phyloP scores from a whole-genome alignment of 768 basidiomycete genomes.

The Lentinula raphanica region DNA sequence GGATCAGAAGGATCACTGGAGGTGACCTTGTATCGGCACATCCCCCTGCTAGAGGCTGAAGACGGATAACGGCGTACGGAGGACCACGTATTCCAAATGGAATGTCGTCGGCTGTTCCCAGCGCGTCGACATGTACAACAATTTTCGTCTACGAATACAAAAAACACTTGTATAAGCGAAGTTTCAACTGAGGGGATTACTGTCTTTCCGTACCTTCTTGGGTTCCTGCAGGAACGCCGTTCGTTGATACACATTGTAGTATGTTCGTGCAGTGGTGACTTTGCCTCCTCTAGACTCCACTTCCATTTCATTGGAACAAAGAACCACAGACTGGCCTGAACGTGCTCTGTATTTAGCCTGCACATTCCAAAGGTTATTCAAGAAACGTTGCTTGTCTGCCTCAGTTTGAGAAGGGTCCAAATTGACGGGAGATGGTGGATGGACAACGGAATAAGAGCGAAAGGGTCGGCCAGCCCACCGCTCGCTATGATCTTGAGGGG shows the following conservation, averaged over 20 bases:
- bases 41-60: slow-evolving; percentile 79
- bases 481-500: slow-evolving; percentile 77
- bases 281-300: slow-evolving; percentile 64
- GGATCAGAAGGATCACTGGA: slow-evolving; percentile 73
- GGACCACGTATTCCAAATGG: slow-evolving; percentile 66
- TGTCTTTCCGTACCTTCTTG: slow-evolving; percentile 55
- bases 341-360: slow-evolving; percentile 79
- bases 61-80: slow-evolving; percentile 74
- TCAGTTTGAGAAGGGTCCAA: slow-evolving; percentile 62
- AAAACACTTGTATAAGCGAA: slow-evolving; percentile 3
- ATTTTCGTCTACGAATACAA: slow-evolving; percentile 66
- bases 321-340: slow-evolving; percentile 65
- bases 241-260: slow-evolving; percentile 84
- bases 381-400: slow-evolving; percentile 72
- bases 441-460: slow-evolving; percentile 72
- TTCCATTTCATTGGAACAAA: slow-evolving; percentile 68
- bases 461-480: slow-evolving; percentile 87
- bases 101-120: slow-evolving; percentile 70
- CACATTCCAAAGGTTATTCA: slow-evolving; percentile 85
- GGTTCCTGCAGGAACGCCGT: slow-evolving; percentile 72
- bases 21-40: slow-evolving; percentile 73
- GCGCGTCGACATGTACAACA: slow-evolving; percentile 78
- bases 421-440: slow-evolving; percentile 63
- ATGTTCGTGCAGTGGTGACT: slow-evolving; percentile 69
- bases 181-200: background rate